These are phyloP conservation scores for Myriosclerotinia scirpicola DNA, from an alignment of 2,329 filamentous ascomycete species.

Conservation along the genomic window DNA sequence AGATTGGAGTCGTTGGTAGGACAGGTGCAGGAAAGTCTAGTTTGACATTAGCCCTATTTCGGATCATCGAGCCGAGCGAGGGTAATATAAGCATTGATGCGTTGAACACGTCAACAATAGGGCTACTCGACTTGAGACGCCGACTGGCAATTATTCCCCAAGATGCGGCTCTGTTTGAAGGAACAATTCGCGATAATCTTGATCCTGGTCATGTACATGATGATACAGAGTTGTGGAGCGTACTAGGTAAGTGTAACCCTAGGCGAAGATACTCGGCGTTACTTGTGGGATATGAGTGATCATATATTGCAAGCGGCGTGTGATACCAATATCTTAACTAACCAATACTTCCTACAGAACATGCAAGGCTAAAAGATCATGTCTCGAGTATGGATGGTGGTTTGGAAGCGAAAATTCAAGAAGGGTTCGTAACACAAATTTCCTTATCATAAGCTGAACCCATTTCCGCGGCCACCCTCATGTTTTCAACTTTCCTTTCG, in stretches of 20 bases:
- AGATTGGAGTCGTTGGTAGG: slow-evolving; percentile 94
- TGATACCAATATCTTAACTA: slow-evolving; percentile 41
- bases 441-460: slow-evolving; percentile 24
- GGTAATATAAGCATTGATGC: slow-evolving; percentile 88
- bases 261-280: slow-evolving; percentile 25
- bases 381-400: slow-evolving; percentile 83
- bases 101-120: slow-evolving; percentile 86
- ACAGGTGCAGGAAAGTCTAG: slow-evolving; percentile 97
- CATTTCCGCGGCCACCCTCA: slow-evolving; percentile 4
- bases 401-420: slow-evolving; percentile 84
- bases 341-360: slow-evolving; percentile 58
- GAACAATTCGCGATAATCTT: slow-evolving; percentile 89
- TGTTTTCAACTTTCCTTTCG: slow-evolving; percentile 20
- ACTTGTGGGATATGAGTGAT: slow-evolving; percentile 35
- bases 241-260: slow-evolving; percentile 67
- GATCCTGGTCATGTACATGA: slow-evolving; percentile 94
- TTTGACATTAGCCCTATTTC: slow-evolving; percentile 87
- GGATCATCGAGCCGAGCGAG: slow-evolving; percentile 84
- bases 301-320: slow-evolving; percentile 34
- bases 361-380: slow-evolving; percentile 90
- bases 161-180: slow-evolving; percentile 93
- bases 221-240: slow-evolving; percentile 96
- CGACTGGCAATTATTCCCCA: slow-evolving; percentile 96
- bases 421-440: slow-evolving; percentile 68
- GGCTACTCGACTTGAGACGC: slow-evolving; percentile 81